Conservation (phyloP, 2,329 filamentous ascomycete species). For the Colletotrichum magnum region DNA sequence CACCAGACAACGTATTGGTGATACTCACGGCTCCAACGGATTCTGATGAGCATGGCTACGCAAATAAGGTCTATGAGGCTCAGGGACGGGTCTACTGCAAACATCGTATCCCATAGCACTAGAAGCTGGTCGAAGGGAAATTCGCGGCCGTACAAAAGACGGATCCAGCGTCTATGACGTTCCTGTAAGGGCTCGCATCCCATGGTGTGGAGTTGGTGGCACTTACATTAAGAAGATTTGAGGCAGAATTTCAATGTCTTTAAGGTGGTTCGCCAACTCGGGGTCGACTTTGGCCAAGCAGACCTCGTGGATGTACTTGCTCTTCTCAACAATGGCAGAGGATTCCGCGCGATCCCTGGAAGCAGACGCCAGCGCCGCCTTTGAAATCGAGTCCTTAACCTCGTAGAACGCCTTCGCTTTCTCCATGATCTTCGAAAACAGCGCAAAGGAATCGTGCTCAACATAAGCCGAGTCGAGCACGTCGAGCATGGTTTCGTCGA, state of each 20-base stretch:
- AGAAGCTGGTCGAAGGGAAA: conserved; percentile 91
- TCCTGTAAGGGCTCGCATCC: conserved; percentile 14
- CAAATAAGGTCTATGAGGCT: conserved; percentile 92
- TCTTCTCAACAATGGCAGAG: conserved; percentile 86
- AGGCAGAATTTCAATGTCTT: conserved; percentile 88
- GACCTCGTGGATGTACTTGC: conserved; percentile 87
- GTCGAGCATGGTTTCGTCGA: conserved; percentile 71
- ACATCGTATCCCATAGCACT: conserved; percentile 90
- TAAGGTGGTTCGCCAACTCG: conserved; percentile 85
- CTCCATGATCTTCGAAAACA: conserved; percentile 92
- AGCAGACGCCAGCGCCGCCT: conserved; percentile 40
- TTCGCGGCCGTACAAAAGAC: conserved; percentile 92
- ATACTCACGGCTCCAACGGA: conserved; percentile 86
- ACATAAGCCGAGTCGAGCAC: conserved; percentile 81
- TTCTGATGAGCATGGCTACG: conserved; percentile 91
- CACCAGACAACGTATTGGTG: background rate
- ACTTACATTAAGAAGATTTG: conserved; percentile 94
- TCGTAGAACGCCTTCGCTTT: conserved; percentile 90
- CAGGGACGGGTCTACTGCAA: conserved; percentile 85
- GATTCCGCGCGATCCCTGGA: conserved; percentile 48
- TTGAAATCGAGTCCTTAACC: conserved; percentile 62
- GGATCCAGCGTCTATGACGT: conserved; percentile 83
- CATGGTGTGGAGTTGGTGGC: background rate
- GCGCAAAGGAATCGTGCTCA: conserved; percentile 90
- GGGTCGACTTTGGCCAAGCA: conserved; percentile 84